Conservation (phyloP, 768 basidiomycete species). For the Pholiota conissans region DNA sequence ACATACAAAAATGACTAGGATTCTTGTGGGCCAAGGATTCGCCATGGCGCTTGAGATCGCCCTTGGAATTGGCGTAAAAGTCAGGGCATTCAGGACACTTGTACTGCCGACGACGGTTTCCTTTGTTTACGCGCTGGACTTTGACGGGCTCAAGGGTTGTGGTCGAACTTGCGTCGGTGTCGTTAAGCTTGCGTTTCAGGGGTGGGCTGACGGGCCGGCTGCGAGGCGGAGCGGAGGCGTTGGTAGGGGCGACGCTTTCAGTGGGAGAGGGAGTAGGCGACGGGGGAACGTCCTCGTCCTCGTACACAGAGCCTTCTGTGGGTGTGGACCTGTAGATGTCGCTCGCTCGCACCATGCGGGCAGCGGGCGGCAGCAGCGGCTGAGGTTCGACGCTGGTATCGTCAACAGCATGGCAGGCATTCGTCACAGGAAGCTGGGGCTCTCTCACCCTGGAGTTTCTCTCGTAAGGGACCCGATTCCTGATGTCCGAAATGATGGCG, state of each 20-base stretch:
- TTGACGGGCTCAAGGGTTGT: background rate
- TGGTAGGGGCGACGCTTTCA: background rate
- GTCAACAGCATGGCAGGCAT: background rate
- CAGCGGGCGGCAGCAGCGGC: background rate
- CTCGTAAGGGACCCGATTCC: background rate
- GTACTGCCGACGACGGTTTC: conserved; percentile 3
- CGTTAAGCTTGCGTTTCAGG: background rate
- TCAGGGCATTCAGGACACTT: conserved; percentile 6
- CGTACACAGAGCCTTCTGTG: no score
- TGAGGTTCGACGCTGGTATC: background rate
- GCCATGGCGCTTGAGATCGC: conserved; percentile 10
- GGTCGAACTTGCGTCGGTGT: background rate
- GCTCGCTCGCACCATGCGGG: no score
- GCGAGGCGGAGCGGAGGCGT: background rate
- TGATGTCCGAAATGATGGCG: conserved; percentile 1
- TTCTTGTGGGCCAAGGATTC: conserved; percentile 6
- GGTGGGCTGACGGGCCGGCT: background rate
- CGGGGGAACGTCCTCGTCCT: background rate
- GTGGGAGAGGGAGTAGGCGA: background rate
- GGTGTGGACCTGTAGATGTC: no score
- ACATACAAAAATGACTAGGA: conserved; percentile 1
- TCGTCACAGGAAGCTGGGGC: background rate
- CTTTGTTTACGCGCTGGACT: background rate
- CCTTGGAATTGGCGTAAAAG: conserved; percentile 5
- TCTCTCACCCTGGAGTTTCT: background rate